phyloP scores from a whole-genome alignment of 192 early-diverging fungal species.

The Umbelopsis sp. region DNA sequence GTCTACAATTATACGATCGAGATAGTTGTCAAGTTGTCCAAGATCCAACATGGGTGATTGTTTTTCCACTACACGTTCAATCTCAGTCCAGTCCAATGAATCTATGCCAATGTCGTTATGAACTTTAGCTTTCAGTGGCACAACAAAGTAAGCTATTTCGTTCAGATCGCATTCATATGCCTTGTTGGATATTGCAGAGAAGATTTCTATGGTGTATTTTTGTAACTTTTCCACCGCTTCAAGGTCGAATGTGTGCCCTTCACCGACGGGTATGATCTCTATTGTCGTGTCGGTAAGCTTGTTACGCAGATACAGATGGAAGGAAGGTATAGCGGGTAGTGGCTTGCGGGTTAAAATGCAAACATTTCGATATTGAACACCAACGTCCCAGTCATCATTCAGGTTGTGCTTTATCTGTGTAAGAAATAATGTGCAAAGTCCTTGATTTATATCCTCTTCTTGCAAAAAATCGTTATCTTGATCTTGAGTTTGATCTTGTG shows the following conservation, averaged over 20 bases:
- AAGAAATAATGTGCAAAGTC: slow-evolving; percentile 10
- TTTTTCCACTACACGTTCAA: slow-evolving; percentile 23
- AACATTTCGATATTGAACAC: slow-evolving; percentile 39
- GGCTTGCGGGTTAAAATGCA: slow-evolving; percentile 47
- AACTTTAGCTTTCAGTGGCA: slow-evolving; percentile 39
- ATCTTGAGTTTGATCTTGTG: no score
- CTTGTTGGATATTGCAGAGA: slow-evolving; percentile 48
- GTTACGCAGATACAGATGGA: slow-evolving; percentile 39
- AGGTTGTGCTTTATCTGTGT: slow-evolving; percentile 37
- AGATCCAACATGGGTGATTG: slow-evolving; percentile 20
- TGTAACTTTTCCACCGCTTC: not conserved
- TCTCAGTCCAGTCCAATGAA: slow-evolving; percentile 51
- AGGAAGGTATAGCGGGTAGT: slow-evolving; percentile 36
- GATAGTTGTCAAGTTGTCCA: slow-evolving; percentile 16
- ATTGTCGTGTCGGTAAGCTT: slow-evolving; percentile 16
- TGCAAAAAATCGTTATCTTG: no score
- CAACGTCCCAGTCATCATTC: slow-evolving; percentile 24
- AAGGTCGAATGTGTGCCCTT: not conserved
- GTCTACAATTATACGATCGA: slow-evolving; percentile 41
- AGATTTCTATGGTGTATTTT: slow-evolving; percentile 54
- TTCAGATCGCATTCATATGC: slow-evolving; percentile 50
- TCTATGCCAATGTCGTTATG: slow-evolving; percentile 38
- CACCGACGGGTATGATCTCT: slow-evolving; percentile 12
- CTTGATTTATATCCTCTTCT: no score
- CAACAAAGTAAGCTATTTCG: slow-evolving; percentile 57